A percentile compares a stretch with the other conserved stretches of the same genome.
Evolutionary conservation across 371 early-diverging fungal genomes (phyloP).

Genomic region (Mucor velutinosus): DNA sequence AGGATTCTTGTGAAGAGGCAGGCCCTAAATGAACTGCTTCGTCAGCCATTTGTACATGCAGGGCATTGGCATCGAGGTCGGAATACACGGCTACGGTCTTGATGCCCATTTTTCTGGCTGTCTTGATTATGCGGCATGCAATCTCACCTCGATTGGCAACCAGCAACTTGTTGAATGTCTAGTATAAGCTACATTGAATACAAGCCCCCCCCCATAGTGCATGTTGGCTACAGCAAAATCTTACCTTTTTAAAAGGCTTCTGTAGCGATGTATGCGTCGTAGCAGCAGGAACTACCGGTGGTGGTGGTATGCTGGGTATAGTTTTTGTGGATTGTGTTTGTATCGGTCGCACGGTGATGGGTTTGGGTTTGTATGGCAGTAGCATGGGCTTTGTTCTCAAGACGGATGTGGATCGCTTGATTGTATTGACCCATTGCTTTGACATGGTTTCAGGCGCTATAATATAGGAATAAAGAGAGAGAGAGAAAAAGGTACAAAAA

Average conservation of each 20-base stretch:
- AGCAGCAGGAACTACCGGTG: not conserved
- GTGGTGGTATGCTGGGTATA: not conserved
- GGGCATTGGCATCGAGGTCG: conserved; percentile 85
- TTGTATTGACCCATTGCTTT: not conserved
- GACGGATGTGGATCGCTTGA: not conserved
- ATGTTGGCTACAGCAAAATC: not conserved
- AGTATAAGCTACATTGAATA: not conserved
- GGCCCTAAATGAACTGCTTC: conserved; percentile 75
- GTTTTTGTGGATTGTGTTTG: not conserved
- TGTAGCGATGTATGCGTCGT: not conserved
- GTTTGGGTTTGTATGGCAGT: not conserved
- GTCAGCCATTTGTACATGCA: conserved; percentile 83
- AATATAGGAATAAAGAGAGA: not conserved
- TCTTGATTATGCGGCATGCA: conserved; percentile 56
- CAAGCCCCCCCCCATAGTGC: not conserved
- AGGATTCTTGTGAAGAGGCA: conserved; percentile 67
- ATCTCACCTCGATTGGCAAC: conserved; percentile 62
- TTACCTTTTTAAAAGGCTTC: conserved; percentile 6
- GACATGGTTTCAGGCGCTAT: not conserved
- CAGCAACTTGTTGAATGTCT: conserved; percentile 55
- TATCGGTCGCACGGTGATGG: not conserved
- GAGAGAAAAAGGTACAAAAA: not conserved
- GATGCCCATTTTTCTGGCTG: conserved; percentile 82
- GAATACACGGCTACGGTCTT: conserved; percentile 95
- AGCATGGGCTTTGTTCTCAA: not conserved